Conservation (phyloP, 1,284 basidiomycete genomes). For the Kwoniella shivajii region DNA sequence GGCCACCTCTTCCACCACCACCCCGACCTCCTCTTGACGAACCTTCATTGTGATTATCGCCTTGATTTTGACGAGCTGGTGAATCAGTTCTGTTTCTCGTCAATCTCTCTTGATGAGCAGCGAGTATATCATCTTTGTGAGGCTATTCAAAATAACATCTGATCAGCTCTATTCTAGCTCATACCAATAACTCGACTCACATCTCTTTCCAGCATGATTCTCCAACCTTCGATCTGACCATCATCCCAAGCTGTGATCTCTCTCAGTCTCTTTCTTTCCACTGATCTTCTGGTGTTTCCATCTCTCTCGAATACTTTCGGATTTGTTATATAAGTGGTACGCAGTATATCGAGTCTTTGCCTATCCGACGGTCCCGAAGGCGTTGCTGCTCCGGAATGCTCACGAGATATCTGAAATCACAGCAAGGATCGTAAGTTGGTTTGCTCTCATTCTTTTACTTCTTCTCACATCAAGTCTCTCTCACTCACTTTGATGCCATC, state of each 20-base stretch:
- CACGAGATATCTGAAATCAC: conserved; percentile 9
- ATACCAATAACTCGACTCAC: conserved; percentile 57
- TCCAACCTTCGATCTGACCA: conserved; percentile 86
- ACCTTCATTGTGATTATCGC: conserved; percentile 3
- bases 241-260: conserved; percentile 66
- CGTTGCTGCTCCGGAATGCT: conserved; percentile 1
- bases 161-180: neutral
- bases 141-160: conserved; percentile 27
- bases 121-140: conserved; percentile 53
- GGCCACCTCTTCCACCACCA: conserved; percentile 7
- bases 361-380: conserved; percentile 11
- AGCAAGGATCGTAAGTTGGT: no score
- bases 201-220: conserved; percentile 78
- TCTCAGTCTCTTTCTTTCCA: conserved; percentile 66
- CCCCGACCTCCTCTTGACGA: conserved; percentile 6
- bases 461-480: neutral
- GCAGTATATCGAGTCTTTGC: conserved; percentile 38
- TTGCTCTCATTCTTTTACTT: neutral
- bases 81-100: conserved; percentile 13
- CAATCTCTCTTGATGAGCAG: conserved; percentile 35
- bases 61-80: conserved; percentile 10
- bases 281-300: conserved; percentile 66
- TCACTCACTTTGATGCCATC: conserved; percentile 16
- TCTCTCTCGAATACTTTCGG: conserved; percentile 76
- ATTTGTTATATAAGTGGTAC: conserved; percentile 67